Evolutionary conservation across 169 alveolate genomes (phyloP).

Genomic region (Cryptosporidium andersoni): DNA sequence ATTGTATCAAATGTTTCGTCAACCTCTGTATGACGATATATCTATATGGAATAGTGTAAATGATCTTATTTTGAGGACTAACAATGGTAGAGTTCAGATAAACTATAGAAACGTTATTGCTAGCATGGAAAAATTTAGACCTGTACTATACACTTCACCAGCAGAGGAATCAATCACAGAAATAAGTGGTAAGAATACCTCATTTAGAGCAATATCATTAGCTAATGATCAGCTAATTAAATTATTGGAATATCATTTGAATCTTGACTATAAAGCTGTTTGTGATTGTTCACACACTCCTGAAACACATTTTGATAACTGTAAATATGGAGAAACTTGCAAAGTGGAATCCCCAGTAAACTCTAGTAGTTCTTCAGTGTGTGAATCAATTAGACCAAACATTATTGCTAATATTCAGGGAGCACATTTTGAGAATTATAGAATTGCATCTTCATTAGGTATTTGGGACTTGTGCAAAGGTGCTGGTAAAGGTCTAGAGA

Average conservation of each 20-base stretch:
- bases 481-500: conserved; percentile 43
- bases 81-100: conserved; percentile 22
- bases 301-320: not conserved
- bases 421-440: conserved; percentile 57
- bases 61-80: conserved; percentile 22
- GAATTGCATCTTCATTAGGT: conserved; percentile 50
- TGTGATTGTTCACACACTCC: not conserved
- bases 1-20: conserved; percentile 45
- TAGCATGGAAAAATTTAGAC: conserved; percentile 9
- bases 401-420: conserved; percentile 57
- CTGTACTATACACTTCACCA: conserved; percentile 49
- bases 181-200: conserved; percentile 35
- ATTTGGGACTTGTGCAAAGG: conserved; percentile 65
- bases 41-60: conserved; percentile 51
- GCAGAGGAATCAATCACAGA: conserved; percentile 59
- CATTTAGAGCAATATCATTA: conserved; percentile 43
- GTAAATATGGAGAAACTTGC: not conserved
- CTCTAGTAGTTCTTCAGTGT: not conserved
- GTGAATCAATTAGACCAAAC: not conserved
- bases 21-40: conserved; percentile 17
- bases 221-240: conserved; percentile 26
- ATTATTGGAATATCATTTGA: not conserved
- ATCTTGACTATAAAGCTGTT: not conserved
- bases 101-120: conserved; percentile 18
- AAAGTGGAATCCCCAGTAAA: not conserved